Evolutionary conservation across 2,329 filamentous ascomycete species (phyloP).

Genomic region (Neobulgaria alba): DNA sequence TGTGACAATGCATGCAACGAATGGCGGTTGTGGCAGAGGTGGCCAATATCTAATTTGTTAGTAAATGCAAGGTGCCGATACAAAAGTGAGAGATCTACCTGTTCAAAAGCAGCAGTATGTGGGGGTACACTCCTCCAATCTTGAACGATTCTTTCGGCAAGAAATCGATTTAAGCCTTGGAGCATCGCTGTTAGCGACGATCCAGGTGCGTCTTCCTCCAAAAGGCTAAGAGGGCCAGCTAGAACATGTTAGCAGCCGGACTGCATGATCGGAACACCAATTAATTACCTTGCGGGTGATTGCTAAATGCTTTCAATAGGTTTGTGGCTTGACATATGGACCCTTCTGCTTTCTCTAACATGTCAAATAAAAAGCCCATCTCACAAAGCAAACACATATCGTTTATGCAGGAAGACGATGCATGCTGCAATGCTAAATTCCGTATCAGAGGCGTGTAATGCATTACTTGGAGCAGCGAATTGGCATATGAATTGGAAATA

Average conservation of each 20-base stretch:
- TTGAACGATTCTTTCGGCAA: conserved; percentile 70
- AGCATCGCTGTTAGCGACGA: conserved; percentile 72
- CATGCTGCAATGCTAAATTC: conserved; percentile 82
- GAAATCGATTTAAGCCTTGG: conserved; percentile 76
- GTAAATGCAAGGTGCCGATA: conserved; percentile 9
- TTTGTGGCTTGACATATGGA: conserved; percentile 96
- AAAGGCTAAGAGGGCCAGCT: conserved; percentile 66
- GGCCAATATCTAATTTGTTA: conserved; percentile 43
- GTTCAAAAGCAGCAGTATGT: conserved; percentile 58
- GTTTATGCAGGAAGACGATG: conserved; percentile 72
- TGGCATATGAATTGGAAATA: conserved; percentile 94
- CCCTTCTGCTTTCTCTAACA: conserved; percentile 92
- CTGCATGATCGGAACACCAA: not conserved
- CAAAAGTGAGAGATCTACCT: conserved; percentile 38
- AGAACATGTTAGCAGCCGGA: conserved; percentile 15
- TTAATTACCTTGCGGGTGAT: conserved; percentile 60
- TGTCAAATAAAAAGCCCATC: conserved; percentile 91
- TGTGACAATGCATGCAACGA: conserved; percentile 76
- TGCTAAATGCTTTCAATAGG: conserved; percentile 80
- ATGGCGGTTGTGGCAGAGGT: conserved; percentile 67
- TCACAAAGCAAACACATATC: conserved; percentile 88
- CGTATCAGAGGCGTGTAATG: conserved; percentile 83
- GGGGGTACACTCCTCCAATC: conserved; percentile 65
- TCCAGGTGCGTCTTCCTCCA: conserved; percentile 74
- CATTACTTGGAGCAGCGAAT: conserved; percentile 82